Evolutionary conservation across 257 asterid species (phyloP).

Genomic region (Cynanchum wilfordii): DNA sequence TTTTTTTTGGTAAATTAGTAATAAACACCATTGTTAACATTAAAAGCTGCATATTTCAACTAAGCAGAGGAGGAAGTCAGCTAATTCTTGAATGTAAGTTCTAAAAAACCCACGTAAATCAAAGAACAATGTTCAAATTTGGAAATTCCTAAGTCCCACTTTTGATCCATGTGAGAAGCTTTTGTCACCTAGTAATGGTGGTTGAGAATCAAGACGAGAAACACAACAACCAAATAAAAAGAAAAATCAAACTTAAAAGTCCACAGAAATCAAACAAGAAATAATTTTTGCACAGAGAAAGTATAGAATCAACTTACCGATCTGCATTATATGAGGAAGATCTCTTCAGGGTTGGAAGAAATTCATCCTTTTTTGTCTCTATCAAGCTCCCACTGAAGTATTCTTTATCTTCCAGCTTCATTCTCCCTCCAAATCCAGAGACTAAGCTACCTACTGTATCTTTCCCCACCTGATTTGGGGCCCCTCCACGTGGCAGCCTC

Average conservation of each 20-base stretch:
- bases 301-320: conserved; percentile 34
- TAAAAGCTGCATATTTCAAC: neutral
- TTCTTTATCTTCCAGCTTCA: conserved; percentile 56
- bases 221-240: neutral
- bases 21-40: neutral
- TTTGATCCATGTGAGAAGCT: neutral
- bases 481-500: conserved; percentile 52
- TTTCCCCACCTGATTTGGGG: conserved; percentile 30
- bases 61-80: neutral
- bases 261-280: conserved; percentile 5
- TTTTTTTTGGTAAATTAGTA: too few relatives aligned
- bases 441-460: conserved; percentile 25
- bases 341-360: conserved; percentile 53
- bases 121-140: too few relatives aligned
- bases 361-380: conserved; percentile 49
- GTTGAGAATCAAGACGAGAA: neutral
- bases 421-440: conserved; percentile 19
- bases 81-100: neutral
- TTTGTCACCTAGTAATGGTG: neutral
- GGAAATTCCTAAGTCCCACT: neutral
- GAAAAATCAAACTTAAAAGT: neutral
- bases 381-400: conserved; percentile 69
- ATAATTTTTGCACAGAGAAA: neutral
- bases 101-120: too few relatives aligned
- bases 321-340: conserved; percentile 78